phyloP scores from a whole-genome alignment of 345 rosid species.

The Rhodamnia argentea region DNA sequence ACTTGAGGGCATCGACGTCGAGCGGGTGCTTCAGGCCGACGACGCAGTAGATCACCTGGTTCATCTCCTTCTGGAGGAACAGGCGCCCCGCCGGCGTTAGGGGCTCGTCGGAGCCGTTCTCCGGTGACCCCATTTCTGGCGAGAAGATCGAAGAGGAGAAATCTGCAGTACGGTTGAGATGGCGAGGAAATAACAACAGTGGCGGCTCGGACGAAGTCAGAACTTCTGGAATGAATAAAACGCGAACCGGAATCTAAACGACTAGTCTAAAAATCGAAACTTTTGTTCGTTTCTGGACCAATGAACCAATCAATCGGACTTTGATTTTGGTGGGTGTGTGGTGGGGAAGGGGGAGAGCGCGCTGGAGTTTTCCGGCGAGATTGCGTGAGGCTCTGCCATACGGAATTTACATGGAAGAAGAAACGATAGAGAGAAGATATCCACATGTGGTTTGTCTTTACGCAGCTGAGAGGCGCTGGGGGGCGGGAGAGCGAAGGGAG shows the following conservation, averaged over 20 bases:
- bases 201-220: neutral
- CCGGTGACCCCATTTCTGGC: neutral
- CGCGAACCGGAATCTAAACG: neutral
- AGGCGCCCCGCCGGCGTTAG: conserved; percentile 46
- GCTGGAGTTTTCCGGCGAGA: neutral
- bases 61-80: conserved; percentile 32
- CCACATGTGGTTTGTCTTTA: neutral
- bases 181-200: neutral
- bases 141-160: neutral
- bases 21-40: conserved; percentile 18
- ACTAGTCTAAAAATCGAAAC: neutral
- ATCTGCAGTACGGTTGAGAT: neutral
- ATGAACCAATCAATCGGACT: neutral
- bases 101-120: conserved; percentile 24
- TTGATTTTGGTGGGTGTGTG: neutral
- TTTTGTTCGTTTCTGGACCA: neutral
- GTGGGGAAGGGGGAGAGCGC: neutral
- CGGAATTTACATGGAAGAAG: neutral
- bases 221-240: neutral
- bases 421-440: neutral
- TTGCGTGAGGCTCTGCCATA: neutral
- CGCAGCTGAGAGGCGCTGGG: neutral
- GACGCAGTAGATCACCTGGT: conserved; percentile 39
- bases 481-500: neutral
- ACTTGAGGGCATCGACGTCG: conserved; percentile 17